A percentile compares a stretch with the other conserved stretches of the same genome.
Evolutionary conservation across 306 rosid species (phyloP).

Genomic region (Vigna reflexopilosa): DNA sequence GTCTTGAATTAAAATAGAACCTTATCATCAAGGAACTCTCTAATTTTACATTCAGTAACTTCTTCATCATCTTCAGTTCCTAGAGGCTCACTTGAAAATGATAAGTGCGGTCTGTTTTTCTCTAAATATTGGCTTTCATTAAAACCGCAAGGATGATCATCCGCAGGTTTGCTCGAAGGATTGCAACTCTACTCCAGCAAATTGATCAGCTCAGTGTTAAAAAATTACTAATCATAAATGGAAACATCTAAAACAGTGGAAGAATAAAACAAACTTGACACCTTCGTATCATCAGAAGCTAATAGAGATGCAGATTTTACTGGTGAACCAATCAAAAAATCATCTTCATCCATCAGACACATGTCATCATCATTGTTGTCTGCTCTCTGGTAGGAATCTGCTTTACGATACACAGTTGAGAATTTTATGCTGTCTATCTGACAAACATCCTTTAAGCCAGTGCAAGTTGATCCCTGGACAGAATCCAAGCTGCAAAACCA

Average conservation of each 20-base stretch:
- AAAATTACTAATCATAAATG: constrained; percentile 28
- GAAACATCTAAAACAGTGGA: constrained; percentile 42
- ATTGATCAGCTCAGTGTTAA: constrained; percentile 28
- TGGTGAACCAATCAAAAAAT: constrained; percentile 58
- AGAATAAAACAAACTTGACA: constrained; percentile 40
- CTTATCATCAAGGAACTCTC: constrained; percentile 89
- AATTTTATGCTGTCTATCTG: constrained; percentile 69
- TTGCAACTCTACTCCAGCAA: constrained; percentile 77
- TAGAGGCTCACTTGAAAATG: constrained; percentile 66
- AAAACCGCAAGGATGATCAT: constrained; percentile 69
- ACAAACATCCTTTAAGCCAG: constrained; percentile 77
- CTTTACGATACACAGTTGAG: constrained; percentile 60
- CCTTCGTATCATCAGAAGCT: constrained; percentile 68
- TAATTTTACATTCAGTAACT: constrained; percentile 84
- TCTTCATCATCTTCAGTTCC: constrained; percentile 86
- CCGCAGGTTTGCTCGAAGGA: constrained; percentile 79
- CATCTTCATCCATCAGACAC: constrained; percentile 83
- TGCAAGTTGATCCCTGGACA: constrained; percentile 62
- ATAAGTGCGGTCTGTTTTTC: constrained; percentile 56
- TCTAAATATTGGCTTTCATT: constrained; percentile 59
- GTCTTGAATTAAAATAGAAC: constrained; percentile 49
- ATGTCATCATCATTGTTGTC: constrained; percentile 68
- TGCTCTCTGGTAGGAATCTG: constrained; percentile 59
- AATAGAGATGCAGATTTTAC: constrained; percentile 56
- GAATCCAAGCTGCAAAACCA: constrained; percentile 59